A percentile compares a stretch with the other conserved stretches of the same genome.
These are phyloP conservation scores for Durio zibethinus DNA, from an alignment of 345 rosid species.

Conservation along the genomic window DNA sequence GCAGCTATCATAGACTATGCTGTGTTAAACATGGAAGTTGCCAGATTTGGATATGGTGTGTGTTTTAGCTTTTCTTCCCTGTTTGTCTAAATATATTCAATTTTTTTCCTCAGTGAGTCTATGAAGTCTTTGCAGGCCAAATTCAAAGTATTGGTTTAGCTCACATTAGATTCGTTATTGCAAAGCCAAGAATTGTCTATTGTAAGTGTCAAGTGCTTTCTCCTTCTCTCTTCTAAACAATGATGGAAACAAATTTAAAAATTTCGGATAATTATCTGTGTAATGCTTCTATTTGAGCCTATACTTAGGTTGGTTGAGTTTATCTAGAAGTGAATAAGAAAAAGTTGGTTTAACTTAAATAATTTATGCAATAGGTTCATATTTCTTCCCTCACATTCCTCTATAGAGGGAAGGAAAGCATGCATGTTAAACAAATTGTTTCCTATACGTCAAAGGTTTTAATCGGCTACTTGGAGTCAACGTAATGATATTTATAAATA, in stretches of 20 bases:
- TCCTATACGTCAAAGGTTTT: neutral
- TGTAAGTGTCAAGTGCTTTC: conserved; percentile 20
- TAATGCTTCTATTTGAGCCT: neutral
- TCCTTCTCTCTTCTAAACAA: conserved; percentile 1
- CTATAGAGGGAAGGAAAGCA: no score
- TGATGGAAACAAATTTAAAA: neutral
- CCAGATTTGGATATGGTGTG: neutral
- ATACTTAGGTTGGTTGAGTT: neutral
- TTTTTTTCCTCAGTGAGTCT: conserved; percentile 31
- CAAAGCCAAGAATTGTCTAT: conserved; percentile 18
- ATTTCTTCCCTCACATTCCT: neutral
- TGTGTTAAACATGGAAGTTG: neutral
- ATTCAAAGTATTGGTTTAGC: neutral
- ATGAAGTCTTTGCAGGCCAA: neutral
- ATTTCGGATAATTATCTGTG: neutral
- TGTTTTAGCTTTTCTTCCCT: neutral
- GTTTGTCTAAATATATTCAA: conserved; percentile 2
- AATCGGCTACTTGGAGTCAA: neutral
- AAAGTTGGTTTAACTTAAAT: neutral
- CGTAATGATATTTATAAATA: neutral
- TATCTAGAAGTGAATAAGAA: neutral
- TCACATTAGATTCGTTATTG: neutral
- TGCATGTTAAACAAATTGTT: no score
- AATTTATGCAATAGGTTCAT: neutral
- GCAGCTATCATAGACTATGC: neutral